Conservation (phyloP, 176 grass and related monocot species). For the Zea mays region Zm-B73-REFERENCE-NAM-5.0 NC_050101.1:156557501-156558000, state of each 20-base stretch:
- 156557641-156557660: background rate
- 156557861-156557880: too few species aligned
- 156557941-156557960: too few species aligned
- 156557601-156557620: constrained; percentile 20
- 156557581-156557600: constrained; percentile 10
- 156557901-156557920: too few species aligned
- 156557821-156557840: constrained; percentile 18
- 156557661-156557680: constrained; percentile 27
- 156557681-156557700: constrained; percentile 35
- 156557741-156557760: constrained; percentile 99
- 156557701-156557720: constrained; percentile 93
- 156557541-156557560: background rate
- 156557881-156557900: too few species aligned
- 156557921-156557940: too few species aligned
- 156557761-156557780: constrained; percentile 97
- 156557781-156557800: constrained; percentile 94
- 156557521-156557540: background rate
- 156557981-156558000: too few species aligned
- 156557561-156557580: background rate
- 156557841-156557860: background rate
- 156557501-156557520: background rate
- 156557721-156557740: constrained; percentile 83
- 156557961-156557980: too few species aligned
- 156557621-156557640: background rate
- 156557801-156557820: constrained; percentile 69